phyloP scores from a whole-genome alignment of 306 rosid species.

The Spatholobus suberectus region DNA sequence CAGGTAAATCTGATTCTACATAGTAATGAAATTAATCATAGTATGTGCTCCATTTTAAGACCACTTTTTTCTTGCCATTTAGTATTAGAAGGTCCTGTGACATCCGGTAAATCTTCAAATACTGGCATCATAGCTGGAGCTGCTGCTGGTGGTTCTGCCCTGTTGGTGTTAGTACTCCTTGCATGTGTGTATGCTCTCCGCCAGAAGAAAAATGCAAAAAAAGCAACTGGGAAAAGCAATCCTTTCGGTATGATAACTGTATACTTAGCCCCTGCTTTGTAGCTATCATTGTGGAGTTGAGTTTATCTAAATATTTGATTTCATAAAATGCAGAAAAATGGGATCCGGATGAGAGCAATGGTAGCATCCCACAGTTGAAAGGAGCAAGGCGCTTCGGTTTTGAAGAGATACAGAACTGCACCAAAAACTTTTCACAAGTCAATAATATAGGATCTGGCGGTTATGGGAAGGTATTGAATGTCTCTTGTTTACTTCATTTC shows the following conservation, averaged over 20 bases:
- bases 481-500: slow-evolving; percentile 31
- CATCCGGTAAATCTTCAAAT: slow-evolving; percentile 45
- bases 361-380: slow-evolving; percentile 55
- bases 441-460: slow-evolving; percentile 67
- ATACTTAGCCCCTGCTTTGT: neutral
- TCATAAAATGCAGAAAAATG: slow-evolving; percentile 53
- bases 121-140: slow-evolving; percentile 65
- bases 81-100: slow-evolving; percentile 5
- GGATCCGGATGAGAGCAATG: slow-evolving; percentile 53
- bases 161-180: slow-evolving; percentile 55
- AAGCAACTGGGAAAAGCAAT: slow-evolving; percentile 46
- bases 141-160: slow-evolving; percentile 61
- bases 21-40: slow-evolving; percentile 13
- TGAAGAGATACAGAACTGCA: slow-evolving; percentile 69
- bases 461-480: slow-evolving; percentile 66
- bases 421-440: slow-evolving; percentile 48
- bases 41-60: slow-evolving; percentile 15
- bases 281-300: slow-evolving; percentile 8
- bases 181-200: slow-evolving; percentile 57
- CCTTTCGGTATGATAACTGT: slow-evolving; percentile 51
- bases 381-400: slow-evolving; percentile 77
- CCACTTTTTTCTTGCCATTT: slow-evolving; percentile 3
- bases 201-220: slow-evolving; percentile 58
- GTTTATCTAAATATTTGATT: slow-evolving; percentile 30
- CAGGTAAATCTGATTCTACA: slow-evolving; percentile 47